Evolutionary conservation across 352 stramenopile genomes (phyloP).

Genomic region (Pythium sp.): DNA sequence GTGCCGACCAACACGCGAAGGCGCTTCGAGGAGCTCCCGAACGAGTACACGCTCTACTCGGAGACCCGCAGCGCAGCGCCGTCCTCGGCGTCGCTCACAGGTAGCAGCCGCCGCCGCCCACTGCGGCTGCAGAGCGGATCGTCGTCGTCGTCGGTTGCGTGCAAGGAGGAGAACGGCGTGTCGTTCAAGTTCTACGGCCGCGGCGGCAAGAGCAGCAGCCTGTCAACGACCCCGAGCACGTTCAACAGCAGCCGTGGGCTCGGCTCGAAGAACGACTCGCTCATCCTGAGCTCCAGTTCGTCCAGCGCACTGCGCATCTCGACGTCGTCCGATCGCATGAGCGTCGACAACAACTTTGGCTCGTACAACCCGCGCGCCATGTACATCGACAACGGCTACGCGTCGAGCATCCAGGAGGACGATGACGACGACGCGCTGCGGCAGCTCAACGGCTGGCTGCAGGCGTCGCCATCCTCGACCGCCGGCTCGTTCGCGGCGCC

Average conservation of each 20-base stretch:
- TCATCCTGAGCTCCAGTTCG: slow-evolving; percentile 45
- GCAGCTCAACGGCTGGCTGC: slow-evolving; percentile 60
- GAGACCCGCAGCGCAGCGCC: slow-evolving; percentile 14
- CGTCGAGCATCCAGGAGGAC: slow-evolving; percentile 65
- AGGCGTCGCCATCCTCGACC: slow-evolving; percentile 63
- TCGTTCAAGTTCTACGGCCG: slow-evolving; percentile 72
- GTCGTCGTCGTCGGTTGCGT: background rate
- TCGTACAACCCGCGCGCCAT: slow-evolving; percentile 54
- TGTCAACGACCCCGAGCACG: slow-evolving; percentile 10
- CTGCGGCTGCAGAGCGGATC: slow-evolving; percentile 13
- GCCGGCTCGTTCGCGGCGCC: slow-evolving; percentile 39
- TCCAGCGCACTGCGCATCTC: slow-evolving; percentile 46
- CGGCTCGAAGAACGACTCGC: slow-evolving; percentile 39
- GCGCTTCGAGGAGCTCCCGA: slow-evolving; percentile 26
- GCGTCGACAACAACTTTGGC: slow-evolving; percentile 71
- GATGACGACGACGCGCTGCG: slow-evolving; percentile 46
- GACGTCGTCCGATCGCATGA: slow-evolving; percentile 58
- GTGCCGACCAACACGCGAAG: slow-evolving; percentile 24
- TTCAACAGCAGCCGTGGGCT: slow-evolving; percentile 29
- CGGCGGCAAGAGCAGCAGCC: slow-evolving; percentile 32
- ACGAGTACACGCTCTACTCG: slow-evolving; percentile 32
- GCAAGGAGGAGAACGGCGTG: slow-evolving; percentile 30
- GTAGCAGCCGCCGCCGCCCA: background rate
- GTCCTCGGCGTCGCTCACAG: slow-evolving; percentile 1
- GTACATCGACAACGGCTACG: slow-evolving; percentile 45